phyloP scores from a whole-genome alignment of 1,139 yeast species.

The Blastobotrys illinoisensis region DNA sequence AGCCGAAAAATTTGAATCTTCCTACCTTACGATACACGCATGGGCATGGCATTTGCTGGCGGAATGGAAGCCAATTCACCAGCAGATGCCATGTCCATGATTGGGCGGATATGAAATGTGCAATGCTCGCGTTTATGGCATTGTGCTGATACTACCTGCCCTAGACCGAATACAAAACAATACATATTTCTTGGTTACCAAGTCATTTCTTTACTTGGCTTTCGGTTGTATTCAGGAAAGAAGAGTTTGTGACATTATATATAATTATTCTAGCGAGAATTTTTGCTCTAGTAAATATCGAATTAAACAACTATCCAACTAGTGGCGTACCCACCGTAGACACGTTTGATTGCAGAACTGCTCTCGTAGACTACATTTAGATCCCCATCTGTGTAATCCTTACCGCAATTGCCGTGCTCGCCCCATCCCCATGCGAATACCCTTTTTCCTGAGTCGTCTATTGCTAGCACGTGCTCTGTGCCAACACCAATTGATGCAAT shows the following conservation, averaged over 20 bases:
- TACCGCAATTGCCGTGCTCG: constrained; percentile 95
- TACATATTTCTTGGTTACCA: constrained; percentile 15
- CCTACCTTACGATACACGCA: neutral
- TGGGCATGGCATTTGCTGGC: neutral
- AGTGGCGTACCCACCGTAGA: constrained; percentile 48
- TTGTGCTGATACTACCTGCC: constrained; percentile 10
- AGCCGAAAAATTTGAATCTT: neutral
- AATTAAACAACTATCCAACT: constrained; percentile 34
- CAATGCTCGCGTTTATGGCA: neutral
- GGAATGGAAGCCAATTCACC: neutral
- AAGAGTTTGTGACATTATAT: constrained; percentile 14
- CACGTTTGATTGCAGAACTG: constrained; percentile 29
- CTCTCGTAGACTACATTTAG: constrained; percentile 28
- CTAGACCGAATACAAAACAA: constrained; percentile 13
- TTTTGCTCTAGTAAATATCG: too few relatives aligned
- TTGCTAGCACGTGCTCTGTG: constrained; percentile 76
- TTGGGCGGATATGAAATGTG: constrained; percentile 1
- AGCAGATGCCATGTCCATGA: neutral
- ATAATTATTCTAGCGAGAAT: too few relatives aligned
- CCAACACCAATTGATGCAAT: constrained; percentile 46
- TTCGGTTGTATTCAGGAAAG: constrained; percentile 15
- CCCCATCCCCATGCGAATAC: constrained; percentile 97
- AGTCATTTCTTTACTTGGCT: constrained; percentile 1
- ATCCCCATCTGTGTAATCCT: constrained; percentile 23
- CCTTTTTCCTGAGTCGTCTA: constrained; percentile 25